Evolutionary conservation across 1,284 basidiomycete genomes (phyloP).

Genomic region (Fomitopsis schrenkii): DNA sequence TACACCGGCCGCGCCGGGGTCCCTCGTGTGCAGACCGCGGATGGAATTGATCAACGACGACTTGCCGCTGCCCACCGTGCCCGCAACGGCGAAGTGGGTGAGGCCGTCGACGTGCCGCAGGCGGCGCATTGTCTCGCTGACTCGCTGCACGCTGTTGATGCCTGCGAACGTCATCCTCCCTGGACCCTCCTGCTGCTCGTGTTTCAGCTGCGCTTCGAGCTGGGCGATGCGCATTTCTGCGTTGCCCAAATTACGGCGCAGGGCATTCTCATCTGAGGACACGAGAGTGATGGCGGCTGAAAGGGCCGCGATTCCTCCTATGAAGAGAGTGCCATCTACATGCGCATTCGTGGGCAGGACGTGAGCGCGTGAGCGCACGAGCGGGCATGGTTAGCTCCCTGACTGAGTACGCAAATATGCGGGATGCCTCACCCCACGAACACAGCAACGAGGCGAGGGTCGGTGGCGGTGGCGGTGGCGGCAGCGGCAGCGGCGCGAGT

Average conservation of each 20-base stretch:
- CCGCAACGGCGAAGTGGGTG: conserved; percentile 5
- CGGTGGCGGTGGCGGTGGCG: too few species aligned
- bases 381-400: too few species aligned
- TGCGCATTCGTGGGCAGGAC: too few species aligned
- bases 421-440: too few species aligned
- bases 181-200: neutral
- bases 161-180: neutral
- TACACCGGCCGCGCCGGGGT: neutral
- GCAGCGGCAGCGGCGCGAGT: too few species aligned
- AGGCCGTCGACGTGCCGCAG: neutral
- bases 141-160: neutral
- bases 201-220: neutral
- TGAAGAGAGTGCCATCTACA: neutral
- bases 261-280: neutral
- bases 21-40: neutral
- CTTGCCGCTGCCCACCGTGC: conserved; percentile 4
- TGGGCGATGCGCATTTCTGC: neutral
- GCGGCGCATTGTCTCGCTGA: neutral
- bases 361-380: too few species aligned
- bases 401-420: too few species aligned
- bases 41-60: conserved; percentile 6
- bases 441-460: too few species aligned
- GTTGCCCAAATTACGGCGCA: neutral
- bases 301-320: neutral
- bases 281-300: neutral